Conservation (phyloP, 2,329 filamentous ascomycete genomes). For the Fusarium humuli region DNA sequence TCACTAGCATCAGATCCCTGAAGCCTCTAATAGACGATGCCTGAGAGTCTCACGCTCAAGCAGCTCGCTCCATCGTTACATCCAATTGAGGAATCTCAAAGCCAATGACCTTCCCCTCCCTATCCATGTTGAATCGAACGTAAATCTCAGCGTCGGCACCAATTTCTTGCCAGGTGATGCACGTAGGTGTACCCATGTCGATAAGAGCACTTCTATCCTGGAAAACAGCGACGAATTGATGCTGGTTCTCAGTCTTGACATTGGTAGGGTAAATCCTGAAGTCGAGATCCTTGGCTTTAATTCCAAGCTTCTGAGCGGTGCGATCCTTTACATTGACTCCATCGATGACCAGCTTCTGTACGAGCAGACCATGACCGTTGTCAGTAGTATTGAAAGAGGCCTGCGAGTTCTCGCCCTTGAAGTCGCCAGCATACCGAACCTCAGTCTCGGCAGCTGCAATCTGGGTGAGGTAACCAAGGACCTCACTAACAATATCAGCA, state of each 20-base stretch:
- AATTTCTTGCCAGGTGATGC: constrained; percentile 48
- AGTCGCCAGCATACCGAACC: constrained; percentile 22
- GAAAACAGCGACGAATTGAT: constrained; percentile 49
- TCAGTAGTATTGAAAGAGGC: constrained; percentile 28
- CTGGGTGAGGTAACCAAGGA: constrained; percentile 15
- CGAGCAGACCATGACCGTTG: constrained; percentile 45
- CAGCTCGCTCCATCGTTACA: neutral
- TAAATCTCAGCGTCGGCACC: constrained; percentile 21
- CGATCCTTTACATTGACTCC: constrained; percentile 35
- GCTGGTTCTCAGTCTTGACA: constrained; percentile 24
- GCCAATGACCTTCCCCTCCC: neutral
- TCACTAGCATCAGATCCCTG: neutral
- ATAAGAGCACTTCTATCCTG: constrained; percentile 48
- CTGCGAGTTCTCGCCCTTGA: neutral
- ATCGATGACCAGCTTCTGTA: constrained; percentile 26
- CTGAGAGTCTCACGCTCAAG: neutral
- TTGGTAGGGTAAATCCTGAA: constrained; percentile 50
- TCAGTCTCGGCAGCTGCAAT: constrained; percentile 30
- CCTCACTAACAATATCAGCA: constrained; percentile 49
- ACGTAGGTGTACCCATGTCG: constrained; percentile 51
- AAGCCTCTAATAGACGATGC: no score
- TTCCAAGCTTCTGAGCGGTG: constrained; percentile 35
- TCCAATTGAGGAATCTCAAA: constrained; percentile 27
- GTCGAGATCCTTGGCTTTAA: constrained; percentile 42
- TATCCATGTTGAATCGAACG: constrained; percentile 11